Evolutionary conservation across 1,284 basidiomycete species (phyloP), one percentile per base, ranked within the genome.

Genomic region (Puccinia novopanici): DNA sequence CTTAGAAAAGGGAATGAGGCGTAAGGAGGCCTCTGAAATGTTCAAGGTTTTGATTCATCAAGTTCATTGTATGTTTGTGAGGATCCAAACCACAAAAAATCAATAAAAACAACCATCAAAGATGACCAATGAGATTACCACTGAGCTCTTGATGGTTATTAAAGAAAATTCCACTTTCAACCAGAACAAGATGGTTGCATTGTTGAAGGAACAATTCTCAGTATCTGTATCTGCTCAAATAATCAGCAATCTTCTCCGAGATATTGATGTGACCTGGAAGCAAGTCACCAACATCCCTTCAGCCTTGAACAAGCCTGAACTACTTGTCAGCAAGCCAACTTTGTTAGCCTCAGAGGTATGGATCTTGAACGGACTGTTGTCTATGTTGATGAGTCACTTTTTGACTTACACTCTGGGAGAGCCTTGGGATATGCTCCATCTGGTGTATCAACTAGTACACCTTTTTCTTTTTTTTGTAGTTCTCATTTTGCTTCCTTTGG

Each of bases 211-310:
- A 13, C 6, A 55, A 27, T 73, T 54, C 42, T 73, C 34, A 24
- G n/a, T n/a, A 6, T 73, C n/a, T 8, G 54, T 73, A 9, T 54
- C 70, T 1, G 19, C 54, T 22, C 70, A 73, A 30, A n/a, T 10
- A 17, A 55, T 73, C 27, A 73, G 70, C 22, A 73, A 73, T 22
- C 48, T 73, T 8, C 8, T 73, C 34, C 17, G 27, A 54, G 50
- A 73, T 30, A 37, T 73, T 9, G 27, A 73, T 73, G 24, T 73
- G 19, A 17, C 70, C 3, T 73, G 70, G 45, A 71, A 71, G 17
- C 68, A 71, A 24, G 45, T 52, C 22, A 50, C 45, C n/a, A 71
- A 71, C 45, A 73, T 55, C 13, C 70, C 70, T 55, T 50, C 70
- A 30, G 55, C 52, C 42, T 73, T 50, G 70, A 73, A 73, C 30